Evolutionary conservation across 108 stramenopile species (phyloP), one percentile per base, ranked within the genome.

Genomic region (Skeletonema marinoi): DNA sequence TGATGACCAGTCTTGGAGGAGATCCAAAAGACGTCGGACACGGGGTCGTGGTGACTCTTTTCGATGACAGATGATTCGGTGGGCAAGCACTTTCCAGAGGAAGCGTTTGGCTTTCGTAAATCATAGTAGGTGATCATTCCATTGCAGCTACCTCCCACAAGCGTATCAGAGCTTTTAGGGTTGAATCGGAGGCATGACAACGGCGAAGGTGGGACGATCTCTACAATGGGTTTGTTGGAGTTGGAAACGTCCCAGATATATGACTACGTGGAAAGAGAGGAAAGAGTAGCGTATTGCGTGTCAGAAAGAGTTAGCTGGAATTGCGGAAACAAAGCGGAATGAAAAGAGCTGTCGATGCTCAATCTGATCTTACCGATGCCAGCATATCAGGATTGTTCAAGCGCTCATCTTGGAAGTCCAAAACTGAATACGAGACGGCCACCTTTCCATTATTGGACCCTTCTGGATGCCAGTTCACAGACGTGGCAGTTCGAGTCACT

Each of bases 381-480:
- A 86, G 74, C 62, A 85, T 77, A 33, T 88, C 78, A 31, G 56
- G 38, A 48, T 78, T 71, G 71, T 73, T 76, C 59, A 90, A 85
- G 6, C 90, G 78, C 67, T 88, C 68, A 61, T 95, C 91, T 84
- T 96, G 96, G 73, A 96, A 96, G 71, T 86, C 86, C 33, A 92
- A 80, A 25, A 92, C 87, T 32, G 87, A 73, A 74, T 96, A 96
- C 3, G 94, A 89, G 17, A 94, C 96, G 3, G 96, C 96, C 31
- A 96, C 82, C 73, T 89, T 92, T 42, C 80, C 80, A 44, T 63
- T 78, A 32, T 60, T 78, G 32, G 87, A 78, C 6, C 93, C 92
- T 38, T 97, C 96, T 9, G 96, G 94, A 68, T 97, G 93, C 96
- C 96, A 97, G 68, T 97, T 86, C 62, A 97, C 92, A 51, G 82